phyloP scores from a whole-genome alignment of 2,329 filamentous ascomycete genomes.

The Macroventuria anomochaeta region DNA sequence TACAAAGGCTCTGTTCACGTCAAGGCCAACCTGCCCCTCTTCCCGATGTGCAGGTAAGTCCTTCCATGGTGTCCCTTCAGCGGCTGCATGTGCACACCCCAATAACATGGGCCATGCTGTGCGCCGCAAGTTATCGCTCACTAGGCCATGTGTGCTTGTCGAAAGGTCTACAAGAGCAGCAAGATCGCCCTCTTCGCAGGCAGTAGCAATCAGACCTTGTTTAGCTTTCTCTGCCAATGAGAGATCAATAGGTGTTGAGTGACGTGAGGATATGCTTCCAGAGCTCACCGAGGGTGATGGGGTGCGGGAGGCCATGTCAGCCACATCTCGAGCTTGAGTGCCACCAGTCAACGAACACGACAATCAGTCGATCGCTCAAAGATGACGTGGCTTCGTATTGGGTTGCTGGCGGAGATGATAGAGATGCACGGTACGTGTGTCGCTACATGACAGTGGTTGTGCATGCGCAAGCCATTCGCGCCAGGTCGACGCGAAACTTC shows the following conservation, averaged over 20 bases:
- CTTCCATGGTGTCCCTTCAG: slow-evolving; percentile 57
- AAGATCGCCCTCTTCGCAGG: slow-evolving; percentile 52
- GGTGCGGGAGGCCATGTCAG: slow-evolving; percentile 37
- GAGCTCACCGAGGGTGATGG: slow-evolving; percentile 40
- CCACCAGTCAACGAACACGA: not conserved
- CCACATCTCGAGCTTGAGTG: slow-evolving; percentile 25
- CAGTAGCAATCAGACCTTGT: slow-evolving; percentile 46
- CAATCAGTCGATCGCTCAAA: not conserved
- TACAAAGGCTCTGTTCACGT: slow-evolving; percentile 95
- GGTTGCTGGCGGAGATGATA: slow-evolving; percentile 1
- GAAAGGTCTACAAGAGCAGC: slow-evolving; percentile 52
- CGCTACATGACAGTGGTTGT: slow-evolving; percentile 15
- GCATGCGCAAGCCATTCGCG: slow-evolving; percentile 9
- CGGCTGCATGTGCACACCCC: slow-evolving; percentile 41
- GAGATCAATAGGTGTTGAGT: slow-evolving; percentile 21
- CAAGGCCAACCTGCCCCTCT: slow-evolving; percentile 88
- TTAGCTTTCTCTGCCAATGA: slow-evolving; percentile 33
- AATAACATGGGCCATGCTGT: slow-evolving; percentile 74
- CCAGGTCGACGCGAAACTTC: slow-evolving; percentile 21
- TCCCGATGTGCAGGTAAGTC: slow-evolving; percentile 78
- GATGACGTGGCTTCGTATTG: slow-evolving; percentile 18
- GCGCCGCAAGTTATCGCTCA: slow-evolving; percentile 66
- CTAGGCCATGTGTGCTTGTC: slow-evolving; percentile 53
- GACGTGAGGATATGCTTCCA: slow-evolving; percentile 29
- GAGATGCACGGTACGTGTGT: slow-evolving; percentile 7